Percentiles rank a stretch among this genome's conserved stretches.
phyloP scores from a whole-genome alignment of 345 rosid species.

The Boechera divaricarpa region DNA sequence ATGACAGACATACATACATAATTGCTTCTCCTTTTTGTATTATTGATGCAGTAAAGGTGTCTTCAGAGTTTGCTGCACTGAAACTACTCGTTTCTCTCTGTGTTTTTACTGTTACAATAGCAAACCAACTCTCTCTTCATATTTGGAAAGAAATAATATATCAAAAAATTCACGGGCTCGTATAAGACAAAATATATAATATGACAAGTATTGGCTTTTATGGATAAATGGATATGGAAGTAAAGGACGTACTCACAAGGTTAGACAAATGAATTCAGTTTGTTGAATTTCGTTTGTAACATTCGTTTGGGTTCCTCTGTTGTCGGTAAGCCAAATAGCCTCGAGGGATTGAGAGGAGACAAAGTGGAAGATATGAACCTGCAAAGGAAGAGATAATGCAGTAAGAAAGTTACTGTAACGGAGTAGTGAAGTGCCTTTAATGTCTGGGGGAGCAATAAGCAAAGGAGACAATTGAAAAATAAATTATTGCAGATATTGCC shows the following conservation, averaged over 20 bases:
- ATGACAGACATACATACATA: constrained; percentile 24
- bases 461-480: constrained; percentile 24
- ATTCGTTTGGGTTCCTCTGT: constrained; percentile 32
- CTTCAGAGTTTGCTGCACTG: constrained; percentile 40
- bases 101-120: constrained; percentile 27
- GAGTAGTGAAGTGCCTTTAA: constrained; percentile 38
- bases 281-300: constrained; percentile 16
- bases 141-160: not conserved
- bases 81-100: constrained; percentile 48
- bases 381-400: constrained; percentile 39
- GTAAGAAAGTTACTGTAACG: constrained; percentile 28
- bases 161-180: constrained; percentile 15
- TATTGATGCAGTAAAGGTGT: constrained; percentile 42
- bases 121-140: constrained; percentile 18
- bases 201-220: constrained; percentile 42
- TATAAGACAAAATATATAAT: constrained; percentile 26
- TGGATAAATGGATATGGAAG: constrained; percentile 22
- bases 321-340: constrained; percentile 34
- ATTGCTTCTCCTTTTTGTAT: constrained; percentile 38
- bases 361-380: constrained; percentile 37
- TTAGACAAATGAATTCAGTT: constrained; percentile 12
- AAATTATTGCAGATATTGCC: constrained; percentile 32
- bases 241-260: constrained; percentile 23
- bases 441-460: constrained; percentile 35
- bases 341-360: constrained; percentile 39